Base-by-base conservation (phyloP, 305 asterid species). In the Fraxinus dipetala region DNA sequence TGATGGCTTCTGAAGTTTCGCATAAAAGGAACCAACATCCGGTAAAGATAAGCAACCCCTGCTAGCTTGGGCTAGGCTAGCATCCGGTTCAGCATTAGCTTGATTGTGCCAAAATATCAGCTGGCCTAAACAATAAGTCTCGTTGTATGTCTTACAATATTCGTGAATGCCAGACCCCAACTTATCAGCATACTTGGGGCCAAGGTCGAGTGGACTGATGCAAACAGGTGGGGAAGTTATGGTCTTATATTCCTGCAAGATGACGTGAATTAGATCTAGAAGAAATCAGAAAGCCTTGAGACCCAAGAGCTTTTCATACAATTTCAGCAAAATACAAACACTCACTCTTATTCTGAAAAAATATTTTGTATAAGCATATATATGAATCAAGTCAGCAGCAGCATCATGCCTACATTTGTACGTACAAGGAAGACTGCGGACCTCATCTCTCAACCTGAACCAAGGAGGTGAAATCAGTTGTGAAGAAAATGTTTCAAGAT, bases 381-480 rank as follows among this genome's bases (percentile, higher is more conserved):
- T 76, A 83, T 96, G 98, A 84, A 96, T 92, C 92, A 96, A 90
- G 92, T 96, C 99, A 87, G 98, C 98, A 85, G 98, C 98, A 73
- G 99, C 99, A 86, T 96, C 99, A 70, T 95, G 93, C 79, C 99
- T 93, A 85, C 96, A 91, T 83, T 93, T 95, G 85, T 91, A 90
- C 3, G 94, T 86, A 89, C 98, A 96, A 45, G 95, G 91, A 88
- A 96, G 96, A 86, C 93, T 90, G 79, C 98, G 97, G 76, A 96
- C 90, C 94, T 95, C 98, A 86, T 96, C 99, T 87, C 99, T 89
- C 89, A 96, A 90, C 99, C 99, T 96, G 90, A 81, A 86, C 86
- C 78, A 82, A 76, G 69, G 26, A 69, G 45, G 73, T 31, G 32
- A 63, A 76, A 79, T 77, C 54, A 76, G 70, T 30, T 80, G 70